These are phyloP conservation scores for Aphanomyces astaci DNA, from an alignment of 352 stramenopile species.

Conservation along the genomic window DNA sequence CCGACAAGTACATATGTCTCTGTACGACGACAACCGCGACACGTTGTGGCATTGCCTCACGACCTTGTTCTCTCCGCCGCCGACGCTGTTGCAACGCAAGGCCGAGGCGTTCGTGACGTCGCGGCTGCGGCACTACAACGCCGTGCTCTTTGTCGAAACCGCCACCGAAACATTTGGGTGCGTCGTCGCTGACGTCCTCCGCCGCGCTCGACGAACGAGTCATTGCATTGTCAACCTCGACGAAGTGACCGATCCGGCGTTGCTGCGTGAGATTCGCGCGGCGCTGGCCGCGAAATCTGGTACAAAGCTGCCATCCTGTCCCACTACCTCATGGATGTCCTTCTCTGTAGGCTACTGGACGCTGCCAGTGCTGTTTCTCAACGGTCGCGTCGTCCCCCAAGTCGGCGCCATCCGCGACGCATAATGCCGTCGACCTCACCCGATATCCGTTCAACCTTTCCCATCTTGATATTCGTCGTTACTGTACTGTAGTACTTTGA, in stretches of 20 bases:
- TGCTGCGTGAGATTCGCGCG: background rate
- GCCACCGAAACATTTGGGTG: background rate
- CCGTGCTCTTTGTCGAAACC: background rate
- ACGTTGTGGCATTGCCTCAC: background rate
- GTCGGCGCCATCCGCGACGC: background rate
- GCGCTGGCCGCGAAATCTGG: background rate
- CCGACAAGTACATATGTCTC: too few relatives aligned
- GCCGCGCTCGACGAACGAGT: background rate
- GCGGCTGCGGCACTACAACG: background rate
- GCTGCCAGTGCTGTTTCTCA: constrained; percentile 2
- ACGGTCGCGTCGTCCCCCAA: background rate
- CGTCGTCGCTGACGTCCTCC: background rate
- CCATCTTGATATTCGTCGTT: too few relatives aligned
- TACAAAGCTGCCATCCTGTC: background rate
- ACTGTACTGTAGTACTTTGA: too few relatives aligned
- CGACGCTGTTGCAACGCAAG: background rate
- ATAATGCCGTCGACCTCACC: background rate
- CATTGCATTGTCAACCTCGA: background rate
- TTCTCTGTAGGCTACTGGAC: background rate
- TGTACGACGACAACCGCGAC: background rate
- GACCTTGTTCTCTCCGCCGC: background rate
- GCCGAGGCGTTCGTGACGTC: background rate
- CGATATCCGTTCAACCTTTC: too few relatives aligned
- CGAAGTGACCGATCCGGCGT: background rate
- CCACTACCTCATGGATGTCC: too few relatives aligned